Evolutionary conservation across 2,329 filamentous ascomycete genomes (phyloP).

Genomic region (Pyricularia sp.): DNA sequence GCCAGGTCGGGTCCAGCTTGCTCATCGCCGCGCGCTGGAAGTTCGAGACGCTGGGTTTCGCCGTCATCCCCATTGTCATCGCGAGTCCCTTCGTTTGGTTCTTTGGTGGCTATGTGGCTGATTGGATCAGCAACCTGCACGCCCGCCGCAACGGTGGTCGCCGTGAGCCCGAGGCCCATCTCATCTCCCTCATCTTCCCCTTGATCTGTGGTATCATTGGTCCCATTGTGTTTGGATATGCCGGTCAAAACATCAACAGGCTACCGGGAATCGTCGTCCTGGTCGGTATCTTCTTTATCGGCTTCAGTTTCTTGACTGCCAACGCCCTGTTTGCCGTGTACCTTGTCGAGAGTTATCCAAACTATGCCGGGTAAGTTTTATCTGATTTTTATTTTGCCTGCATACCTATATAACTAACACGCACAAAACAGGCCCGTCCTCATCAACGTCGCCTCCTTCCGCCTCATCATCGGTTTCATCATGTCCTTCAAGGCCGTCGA

Average conservation of each 20-base stretch:
- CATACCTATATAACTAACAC: too few relatives aligned
- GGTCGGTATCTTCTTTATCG: slow-evolving; percentile 14
- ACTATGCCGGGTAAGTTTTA: slow-evolving; percentile 14
- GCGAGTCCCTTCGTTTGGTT: slow-evolving; percentile 14
- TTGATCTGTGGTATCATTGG: slow-evolving; percentile 13
- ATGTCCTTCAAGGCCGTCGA: slow-evolving; percentile 17
- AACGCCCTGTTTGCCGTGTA: slow-evolving; percentile 15
- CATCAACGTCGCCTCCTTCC: slow-evolving; percentile 21
- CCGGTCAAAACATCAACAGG: slow-evolving; percentile 11
- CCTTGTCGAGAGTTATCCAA: slow-evolving; percentile 17
- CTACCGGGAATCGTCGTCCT: slow-evolving; percentile 13
- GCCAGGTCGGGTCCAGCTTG: slow-evolving; percentile 13
- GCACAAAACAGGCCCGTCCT: slow-evolving; percentile 16
- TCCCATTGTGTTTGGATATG: slow-evolving; percentile 15
- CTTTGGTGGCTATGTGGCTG: slow-evolving; percentile 23
- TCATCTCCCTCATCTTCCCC: slow-evolving; percentile 16
- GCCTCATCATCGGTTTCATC: slow-evolving; percentile 21
- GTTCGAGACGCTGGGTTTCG: slow-evolving; percentile 17
- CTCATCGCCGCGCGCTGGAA: slow-evolving; percentile 17
- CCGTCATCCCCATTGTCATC: slow-evolving; percentile 13
- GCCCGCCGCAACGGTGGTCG: slow-evolving; percentile 12
- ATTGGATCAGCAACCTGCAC: slow-evolving; percentile 14
- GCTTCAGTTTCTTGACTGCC: slow-evolving; percentile 13
- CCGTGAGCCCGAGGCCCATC: slow-evolving; percentile 17
- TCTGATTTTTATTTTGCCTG: too few relatives aligned